Evolutionary conservation across 495 filamentous ascomycete genomes (phyloP).

Genomic region (Trichoderma gamsii): DNA sequence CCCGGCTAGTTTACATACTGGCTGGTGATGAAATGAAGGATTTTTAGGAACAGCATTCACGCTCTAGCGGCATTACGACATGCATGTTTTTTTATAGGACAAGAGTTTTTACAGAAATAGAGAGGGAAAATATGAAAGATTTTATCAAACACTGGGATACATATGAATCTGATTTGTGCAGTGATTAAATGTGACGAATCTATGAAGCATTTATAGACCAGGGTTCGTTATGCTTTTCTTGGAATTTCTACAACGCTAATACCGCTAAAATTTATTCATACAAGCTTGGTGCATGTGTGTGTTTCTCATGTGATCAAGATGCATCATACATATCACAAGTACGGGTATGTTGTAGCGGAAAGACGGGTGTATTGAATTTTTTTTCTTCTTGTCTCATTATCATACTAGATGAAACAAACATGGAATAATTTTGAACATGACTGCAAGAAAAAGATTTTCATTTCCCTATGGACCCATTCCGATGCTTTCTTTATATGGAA

Average conservation of each 20-base stretch:
- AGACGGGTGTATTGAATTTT: constrained; percentile 14
- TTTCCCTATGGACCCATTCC: constrained; percentile 16
- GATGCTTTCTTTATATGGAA: constrained; percentile 13
- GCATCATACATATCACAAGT: neutral
- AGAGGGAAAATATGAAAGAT: constrained; percentile 7
- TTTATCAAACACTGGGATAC: neutral
- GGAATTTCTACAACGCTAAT: neutral
- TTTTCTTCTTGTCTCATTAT: constrained; percentile 14
- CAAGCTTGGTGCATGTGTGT: too few species aligned
- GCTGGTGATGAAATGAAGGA: constrained; percentile 11
- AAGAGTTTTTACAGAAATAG: neutral
- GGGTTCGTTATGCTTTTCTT: neutral
- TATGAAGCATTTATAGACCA: too few species aligned
- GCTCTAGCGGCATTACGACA: constrained; percentile 7
- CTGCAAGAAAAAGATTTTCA: constrained; percentile 18
- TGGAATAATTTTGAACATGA: constrained; percentile 18
- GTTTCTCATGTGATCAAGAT: too few species aligned
- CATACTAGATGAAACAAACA: constrained; percentile 2
- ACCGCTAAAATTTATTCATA: too few species aligned
- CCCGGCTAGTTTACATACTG: neutral
- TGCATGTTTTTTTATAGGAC: constrained; percentile 8
- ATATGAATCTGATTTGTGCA: too few species aligned
- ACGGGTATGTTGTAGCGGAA: constrained; percentile 13
- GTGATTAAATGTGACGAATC: too few species aligned
- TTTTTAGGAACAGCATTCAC: constrained; percentile 2